These are phyloP conservation scores for Ogataea paraovalis DNA, from an alignment of 805 yeast species.

Conservation along the genomic window DNA sequence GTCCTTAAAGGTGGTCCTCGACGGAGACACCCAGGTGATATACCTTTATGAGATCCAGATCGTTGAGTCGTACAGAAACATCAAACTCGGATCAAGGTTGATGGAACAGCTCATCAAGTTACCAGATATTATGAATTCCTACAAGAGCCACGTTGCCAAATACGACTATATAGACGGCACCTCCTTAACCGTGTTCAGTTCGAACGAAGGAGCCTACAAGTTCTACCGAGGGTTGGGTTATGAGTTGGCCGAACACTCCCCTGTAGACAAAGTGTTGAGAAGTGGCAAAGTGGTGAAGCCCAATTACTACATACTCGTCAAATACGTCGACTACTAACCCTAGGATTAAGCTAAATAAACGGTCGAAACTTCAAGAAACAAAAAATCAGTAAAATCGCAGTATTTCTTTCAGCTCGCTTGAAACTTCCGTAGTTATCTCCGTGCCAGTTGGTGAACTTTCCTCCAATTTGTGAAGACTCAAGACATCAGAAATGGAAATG, in stretches of 20 bases:
- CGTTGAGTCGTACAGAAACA: conserved; percentile 30
- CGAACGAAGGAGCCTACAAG: conserved; percentile 36
- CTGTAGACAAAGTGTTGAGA: conserved; percentile 38
- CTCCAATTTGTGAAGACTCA: too few species aligned
- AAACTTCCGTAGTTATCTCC: background rate
- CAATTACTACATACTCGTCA: conserved; percentile 34
- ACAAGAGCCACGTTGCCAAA: background rate
- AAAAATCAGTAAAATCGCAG: background rate
- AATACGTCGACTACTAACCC: background rate
- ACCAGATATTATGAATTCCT: conserved; percentile 17
- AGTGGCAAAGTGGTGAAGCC: conserved; percentile 40
- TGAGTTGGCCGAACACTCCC: conserved; percentile 37
- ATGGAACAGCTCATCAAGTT: conserved; percentile 35
- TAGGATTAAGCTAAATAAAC: too few species aligned
- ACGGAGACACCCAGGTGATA: conserved; percentile 36
- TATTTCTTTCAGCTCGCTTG: conserved; percentile 13
- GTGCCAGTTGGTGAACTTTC: too few species aligned
- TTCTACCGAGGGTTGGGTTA: conserved; percentile 46
- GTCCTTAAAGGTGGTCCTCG: conserved; percentile 42
- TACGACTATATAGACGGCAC: conserved; percentile 26
- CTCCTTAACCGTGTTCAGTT: conserved; percentile 48
- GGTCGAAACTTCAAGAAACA: too few species aligned
- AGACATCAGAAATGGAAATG: too few species aligned
- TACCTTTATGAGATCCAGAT: conserved; percentile 60
- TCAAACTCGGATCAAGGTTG: conserved; percentile 37